Percentiles rank a stretch among this genome's conserved stretches.
Conservation (phyloP, 2,329 filamentous ascomycete species). For the Fusarium oxysporum region DNA sequence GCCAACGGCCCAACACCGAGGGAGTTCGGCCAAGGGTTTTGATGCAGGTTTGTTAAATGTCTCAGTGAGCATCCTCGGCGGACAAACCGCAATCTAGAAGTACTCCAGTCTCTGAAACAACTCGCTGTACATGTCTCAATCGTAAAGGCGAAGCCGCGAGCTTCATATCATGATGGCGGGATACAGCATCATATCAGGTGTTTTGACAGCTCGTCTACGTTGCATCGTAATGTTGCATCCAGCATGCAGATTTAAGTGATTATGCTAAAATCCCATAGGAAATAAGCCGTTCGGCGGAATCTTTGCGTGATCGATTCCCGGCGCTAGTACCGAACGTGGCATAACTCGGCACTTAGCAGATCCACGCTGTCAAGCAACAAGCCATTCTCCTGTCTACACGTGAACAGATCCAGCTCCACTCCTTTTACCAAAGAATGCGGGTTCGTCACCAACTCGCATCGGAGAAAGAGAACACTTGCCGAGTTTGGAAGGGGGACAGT, state of each 20-base stretch:
- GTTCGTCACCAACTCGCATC: not conserved
- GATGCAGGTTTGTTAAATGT: conserved; percentile 1
- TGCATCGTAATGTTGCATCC: not conserved
- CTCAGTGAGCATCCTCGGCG: not conserved
- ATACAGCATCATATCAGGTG: not conserved
- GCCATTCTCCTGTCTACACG: conserved; percentile 8
- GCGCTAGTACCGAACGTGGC: not conserved
- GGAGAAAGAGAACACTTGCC: not conserved
- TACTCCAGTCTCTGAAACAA: no score
- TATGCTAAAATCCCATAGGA: not conserved
- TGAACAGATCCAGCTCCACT: not conserved
- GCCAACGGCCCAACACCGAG: not conserved
- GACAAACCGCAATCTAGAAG: not conserved
- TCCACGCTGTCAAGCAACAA: conserved; percentile 1
- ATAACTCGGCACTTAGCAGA: conserved; percentile 1
- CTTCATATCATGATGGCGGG: accelerated
- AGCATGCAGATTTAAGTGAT: conserved; percentile 6
- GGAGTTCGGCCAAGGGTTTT: not conserved
- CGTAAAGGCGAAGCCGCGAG: not conserved
- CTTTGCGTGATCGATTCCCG: not conserved
- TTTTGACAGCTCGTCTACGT: not conserved
- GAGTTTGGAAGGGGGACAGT: not conserved
- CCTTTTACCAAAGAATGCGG: not conserved
- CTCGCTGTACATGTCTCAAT: accelerated
- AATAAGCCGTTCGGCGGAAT: not conserved